Evolutionary conservation across 2,329 filamentous ascomycete species (phyloP).

Genomic region (Aspergillus puulaauensis): DNA sequence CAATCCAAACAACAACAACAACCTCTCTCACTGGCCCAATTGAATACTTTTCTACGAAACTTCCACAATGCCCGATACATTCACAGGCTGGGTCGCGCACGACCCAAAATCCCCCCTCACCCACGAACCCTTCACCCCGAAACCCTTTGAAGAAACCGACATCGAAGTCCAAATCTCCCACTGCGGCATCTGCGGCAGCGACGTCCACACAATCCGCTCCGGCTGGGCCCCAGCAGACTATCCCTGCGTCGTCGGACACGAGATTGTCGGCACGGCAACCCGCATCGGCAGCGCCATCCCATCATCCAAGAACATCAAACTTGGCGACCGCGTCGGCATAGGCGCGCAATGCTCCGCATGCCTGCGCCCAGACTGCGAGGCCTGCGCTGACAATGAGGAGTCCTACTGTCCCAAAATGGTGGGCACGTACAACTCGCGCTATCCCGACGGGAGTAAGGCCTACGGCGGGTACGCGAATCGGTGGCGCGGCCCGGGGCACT

Average conservation of each 20-base stretch:
- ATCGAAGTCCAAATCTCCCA: conserved; percentile 66
- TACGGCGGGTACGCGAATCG: conserved; percentile 59
- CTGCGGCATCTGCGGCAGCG: conserved; percentile 66
- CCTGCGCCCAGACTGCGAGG: conserved; percentile 42
- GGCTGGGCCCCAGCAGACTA: conserved; percentile 46
- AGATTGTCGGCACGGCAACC: conserved; percentile 62
- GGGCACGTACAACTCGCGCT: conserved; percentile 39
- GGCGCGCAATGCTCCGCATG: conserved; percentile 62
- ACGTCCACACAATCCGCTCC: conserved; percentile 59
- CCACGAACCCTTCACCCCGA: conserved; percentile 39
- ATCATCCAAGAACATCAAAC: conserved; percentile 44
- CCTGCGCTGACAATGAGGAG: conserved; percentile 39
- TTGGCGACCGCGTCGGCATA: conserved; percentile 65
- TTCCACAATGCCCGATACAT: conserved; percentile 28
- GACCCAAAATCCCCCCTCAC: conserved; percentile 32
- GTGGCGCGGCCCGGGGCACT: conserved; percentile 57
- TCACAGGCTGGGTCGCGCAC: conserved; percentile 42
- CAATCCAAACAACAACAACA: neutral
- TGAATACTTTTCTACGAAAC: neutral
- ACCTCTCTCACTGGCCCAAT: neutral
- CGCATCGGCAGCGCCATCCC: conserved; percentile 50
- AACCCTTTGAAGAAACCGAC: conserved; percentile 57
- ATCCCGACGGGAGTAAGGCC: conserved; percentile 35
- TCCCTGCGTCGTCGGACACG: conserved; percentile 61
- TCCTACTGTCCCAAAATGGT: conserved; percentile 41